Evolutionary conservation across 768 basidiomycete species (phyloP).

Genomic region (Boletus sp.): DNA sequence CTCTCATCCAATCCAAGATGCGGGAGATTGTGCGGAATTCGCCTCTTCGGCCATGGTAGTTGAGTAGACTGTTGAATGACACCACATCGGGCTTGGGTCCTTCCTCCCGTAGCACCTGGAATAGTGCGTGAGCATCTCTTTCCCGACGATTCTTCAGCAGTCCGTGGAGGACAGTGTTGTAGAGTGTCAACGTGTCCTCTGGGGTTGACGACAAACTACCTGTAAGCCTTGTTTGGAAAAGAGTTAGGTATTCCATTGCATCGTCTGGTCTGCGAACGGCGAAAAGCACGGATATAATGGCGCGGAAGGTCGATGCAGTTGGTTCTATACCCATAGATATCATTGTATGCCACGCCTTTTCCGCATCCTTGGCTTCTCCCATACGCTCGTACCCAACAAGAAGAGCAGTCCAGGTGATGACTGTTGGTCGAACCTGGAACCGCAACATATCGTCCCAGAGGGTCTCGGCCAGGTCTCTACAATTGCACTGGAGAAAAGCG

Average conservation of each 20-base stretch:
- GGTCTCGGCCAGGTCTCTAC: slow-evolving; percentile 54
- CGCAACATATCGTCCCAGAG: slow-evolving; percentile 68
- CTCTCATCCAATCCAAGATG: slow-evolving; percentile 56
- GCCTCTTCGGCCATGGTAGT: slow-evolving; percentile 58
- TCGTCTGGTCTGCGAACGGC: slow-evolving; percentile 48
- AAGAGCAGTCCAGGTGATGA: slow-evolving; percentile 69
- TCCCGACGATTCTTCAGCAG: slow-evolving; percentile 49
- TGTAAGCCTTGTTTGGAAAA: slow-evolving; percentile 40
- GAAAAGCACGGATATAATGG: slow-evolving; percentile 64
- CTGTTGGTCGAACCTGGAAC: slow-evolving; percentile 48
- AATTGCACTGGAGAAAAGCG: slow-evolving; percentile 56
- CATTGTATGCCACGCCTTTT: slow-evolving; percentile 67
- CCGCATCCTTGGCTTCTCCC: slow-evolving; percentile 50
- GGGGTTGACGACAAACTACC: slow-evolving; percentile 23
- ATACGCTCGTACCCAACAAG: slow-evolving; percentile 59
- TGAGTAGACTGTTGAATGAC: slow-evolving; percentile 80
- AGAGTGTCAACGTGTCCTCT: slow-evolving; percentile 43
- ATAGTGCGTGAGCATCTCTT: slow-evolving; percentile 40
- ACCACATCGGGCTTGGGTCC: slow-evolving; percentile 70
- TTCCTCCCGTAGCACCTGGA: slow-evolving; percentile 42
- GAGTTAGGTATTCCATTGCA: slow-evolving; percentile 50
- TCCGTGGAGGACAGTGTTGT: slow-evolving; percentile 76
- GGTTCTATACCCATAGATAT: slow-evolving; percentile 52
- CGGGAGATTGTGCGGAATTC: slow-evolving; percentile 62
- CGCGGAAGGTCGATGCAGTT: slow-evolving; percentile 63